Evolutionary conservation across 2,329 filamentous ascomycete species (phyloP).

Genomic region (Metarhizium rileyi): DNA sequence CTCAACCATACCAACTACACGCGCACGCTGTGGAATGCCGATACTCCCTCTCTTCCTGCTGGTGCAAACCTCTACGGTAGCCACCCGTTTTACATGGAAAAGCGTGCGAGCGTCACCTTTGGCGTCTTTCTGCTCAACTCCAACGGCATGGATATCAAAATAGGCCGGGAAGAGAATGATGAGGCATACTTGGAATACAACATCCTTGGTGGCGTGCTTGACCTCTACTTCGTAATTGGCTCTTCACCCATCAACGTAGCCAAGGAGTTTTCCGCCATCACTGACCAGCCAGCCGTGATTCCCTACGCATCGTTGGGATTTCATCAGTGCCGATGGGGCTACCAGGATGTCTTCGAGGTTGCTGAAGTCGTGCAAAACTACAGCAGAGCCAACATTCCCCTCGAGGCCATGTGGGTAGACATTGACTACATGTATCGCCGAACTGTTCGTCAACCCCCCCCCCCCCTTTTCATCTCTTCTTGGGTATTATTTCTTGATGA

Average conservation of each 20-base stretch:
- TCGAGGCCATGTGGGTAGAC: slow-evolving; percentile 45
- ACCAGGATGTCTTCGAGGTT: slow-evolving; percentile 53
- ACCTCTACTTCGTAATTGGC: slow-evolving; percentile 58
- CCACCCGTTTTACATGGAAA: slow-evolving; percentile 69
- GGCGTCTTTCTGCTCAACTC: slow-evolving; percentile 63
- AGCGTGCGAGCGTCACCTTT: slow-evolving; percentile 48
- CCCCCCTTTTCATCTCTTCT: neutral
- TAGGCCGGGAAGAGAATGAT: slow-evolving; percentile 49
- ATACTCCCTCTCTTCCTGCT: slow-evolving; percentile 50
- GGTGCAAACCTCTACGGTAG: slow-evolving; percentile 61
- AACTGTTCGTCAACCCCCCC: slow-evolving; percentile 7
- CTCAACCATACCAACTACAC: slow-evolving; percentile 58
- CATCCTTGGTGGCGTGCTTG: slow-evolving; percentile 64
- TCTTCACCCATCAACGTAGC: slow-evolving; percentile 48
- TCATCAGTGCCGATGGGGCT: slow-evolving; percentile 57
- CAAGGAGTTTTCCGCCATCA: slow-evolving; percentile 48
- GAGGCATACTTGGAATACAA: slow-evolving; percentile 73
- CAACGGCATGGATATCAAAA: slow-evolving; percentile 69
- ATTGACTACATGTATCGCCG: slow-evolving; percentile 29
- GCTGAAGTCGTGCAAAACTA: slow-evolving; percentile 62
- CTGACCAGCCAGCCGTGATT: slow-evolving; percentile 49
- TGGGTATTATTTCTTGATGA: too few species aligned
- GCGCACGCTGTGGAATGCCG: slow-evolving; percentile 60
- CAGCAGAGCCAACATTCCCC: slow-evolving; percentile 51
- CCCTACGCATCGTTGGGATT: slow-evolving; percentile 55